Percentiles rank a stretch among this genome's conserved stretches.
Evolutionary conservation across 2,329 filamentous ascomycete species (phyloP).

Genomic region (Pyrenophora graminea): DNA sequence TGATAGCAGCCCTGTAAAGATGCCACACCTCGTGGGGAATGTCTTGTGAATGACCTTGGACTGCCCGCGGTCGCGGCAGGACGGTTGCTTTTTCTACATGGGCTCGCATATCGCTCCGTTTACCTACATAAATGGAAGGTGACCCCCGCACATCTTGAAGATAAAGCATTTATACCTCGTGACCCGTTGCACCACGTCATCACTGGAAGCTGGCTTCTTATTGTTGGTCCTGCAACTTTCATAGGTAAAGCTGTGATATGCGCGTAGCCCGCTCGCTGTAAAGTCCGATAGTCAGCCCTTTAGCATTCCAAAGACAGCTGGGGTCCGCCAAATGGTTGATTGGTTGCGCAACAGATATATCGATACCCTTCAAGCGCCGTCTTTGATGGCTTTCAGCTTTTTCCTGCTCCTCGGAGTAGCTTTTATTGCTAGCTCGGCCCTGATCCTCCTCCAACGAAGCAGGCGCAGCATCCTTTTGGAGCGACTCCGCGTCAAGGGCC

Average conservation of each 20-base stretch:
- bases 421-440: conserved; percentile 34
- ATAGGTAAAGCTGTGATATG: not conserved
- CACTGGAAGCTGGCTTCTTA: not conserved
- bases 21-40: conserved; percentile 6
- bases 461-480: conserved; percentile 48
- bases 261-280: not conserved
- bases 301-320: not conserved
- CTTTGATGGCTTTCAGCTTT: conserved; percentile 25
- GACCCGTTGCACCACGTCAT: not conserved
- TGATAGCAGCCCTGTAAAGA: conserved; percentile 11
- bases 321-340: not conserved
- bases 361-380: not conserved
- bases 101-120: conserved; percentile 7
- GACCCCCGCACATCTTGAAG: conserved; percentile 13
- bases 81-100: conserved; percentile 17
- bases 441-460: conserved; percentile 39
- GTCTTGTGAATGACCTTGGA: conserved; percentile 2
- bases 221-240: not conserved
- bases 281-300: not conserved
- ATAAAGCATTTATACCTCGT: conserved; percentile 12
- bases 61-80: conserved; percentile 8
- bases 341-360: not conserved
- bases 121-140: conserved; percentile 15
- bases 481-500: conserved; percentile 46
- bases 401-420: conserved; percentile 37